Evolutionary conservation across 2,329 filamentous ascomycete species (phyloP).

Genomic region (Blastomyces gilchristii): DNA sequence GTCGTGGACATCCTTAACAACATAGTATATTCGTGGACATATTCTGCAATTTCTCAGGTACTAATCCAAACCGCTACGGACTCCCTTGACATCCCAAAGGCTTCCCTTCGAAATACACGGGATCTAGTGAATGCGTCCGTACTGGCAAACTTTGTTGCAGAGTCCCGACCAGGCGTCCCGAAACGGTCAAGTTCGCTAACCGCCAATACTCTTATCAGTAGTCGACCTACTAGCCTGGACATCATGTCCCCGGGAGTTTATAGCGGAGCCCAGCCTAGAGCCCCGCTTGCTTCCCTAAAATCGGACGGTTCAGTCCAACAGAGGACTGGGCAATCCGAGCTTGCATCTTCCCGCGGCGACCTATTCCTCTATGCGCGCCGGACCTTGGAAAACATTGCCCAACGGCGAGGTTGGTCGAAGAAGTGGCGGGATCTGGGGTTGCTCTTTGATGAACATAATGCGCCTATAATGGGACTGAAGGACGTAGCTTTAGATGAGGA

Average conservation of each 20-base stretch:
- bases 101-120: constrained; percentile 25
- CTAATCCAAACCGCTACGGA: constrained; percentile 32
- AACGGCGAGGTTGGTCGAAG: constrained; percentile 61
- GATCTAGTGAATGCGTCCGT: constrained; percentile 19
- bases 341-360: constrained; percentile 74
- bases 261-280: constrained; percentile 30
- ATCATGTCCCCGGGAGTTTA: constrained; percentile 23
- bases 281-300: constrained; percentile 33
- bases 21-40: constrained; percentile 39
- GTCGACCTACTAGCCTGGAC: constrained; percentile 23
- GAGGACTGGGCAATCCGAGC: constrained; percentile 60
- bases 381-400: constrained; percentile 64
- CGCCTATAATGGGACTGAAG: constrained; percentile 22
- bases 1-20: constrained; percentile 33
- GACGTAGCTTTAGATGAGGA: constrained; percentile 29
- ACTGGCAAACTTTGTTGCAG: constrained; percentile 15
- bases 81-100: constrained; percentile 28
- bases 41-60: constrained; percentile 35
- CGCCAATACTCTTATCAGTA: constrained; percentile 1
- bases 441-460: constrained; percentile 27
- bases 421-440: constrained; percentile 56
- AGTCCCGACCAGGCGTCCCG: constrained; percentile 25
- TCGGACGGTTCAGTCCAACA: constrained; percentile 33
- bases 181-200: constrained; percentile 27
- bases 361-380: constrained; percentile 70